Conservation (phyloP, 1,284 basidiomycete species). For the Chalciporus sp. region DNA sequence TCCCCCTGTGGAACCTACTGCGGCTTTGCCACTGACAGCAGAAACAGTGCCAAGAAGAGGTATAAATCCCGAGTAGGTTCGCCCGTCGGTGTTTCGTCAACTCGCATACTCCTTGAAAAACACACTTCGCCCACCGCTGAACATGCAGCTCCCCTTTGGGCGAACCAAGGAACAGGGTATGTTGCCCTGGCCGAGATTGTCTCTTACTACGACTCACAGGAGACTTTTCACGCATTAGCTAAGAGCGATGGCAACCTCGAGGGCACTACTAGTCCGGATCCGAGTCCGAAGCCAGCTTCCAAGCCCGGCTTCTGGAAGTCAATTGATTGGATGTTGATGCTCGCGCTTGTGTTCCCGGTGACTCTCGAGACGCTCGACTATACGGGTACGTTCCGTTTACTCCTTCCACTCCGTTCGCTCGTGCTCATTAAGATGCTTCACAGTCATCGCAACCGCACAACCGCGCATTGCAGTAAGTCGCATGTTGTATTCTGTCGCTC, state of each 20-base stretch:
- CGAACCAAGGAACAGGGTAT: slow-evolving; percentile 1
- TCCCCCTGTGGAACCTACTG: not conserved
- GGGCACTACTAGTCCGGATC: not conserved
- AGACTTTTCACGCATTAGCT: not conserved
- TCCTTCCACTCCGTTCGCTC: not conserved
- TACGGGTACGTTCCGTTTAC: slow-evolving; percentile 36
- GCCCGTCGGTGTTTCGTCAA: not conserved
- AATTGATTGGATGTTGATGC: slow-evolving; percentile 31
- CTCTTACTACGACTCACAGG: not conserved
- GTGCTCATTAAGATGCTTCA: not conserved
- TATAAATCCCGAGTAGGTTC: not conserved
- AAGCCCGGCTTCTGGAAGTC: slow-evolving; percentile 28
- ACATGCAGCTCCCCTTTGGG: slow-evolving; percentile 17
- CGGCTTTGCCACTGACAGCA: not conserved
- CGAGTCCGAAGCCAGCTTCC: not conserved
- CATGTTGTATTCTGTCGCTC: not conserved
- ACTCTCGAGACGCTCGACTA: slow-evolving; percentile 41
- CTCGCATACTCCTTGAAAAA: not conserved
- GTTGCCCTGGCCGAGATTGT: not conserved
- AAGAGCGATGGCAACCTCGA: not conserved
- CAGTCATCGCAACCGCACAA: slow-evolving; percentile 58
- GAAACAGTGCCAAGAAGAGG: not conserved
- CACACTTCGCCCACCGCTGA: not conserved
- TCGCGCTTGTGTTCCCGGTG: slow-evolving; percentile 34
- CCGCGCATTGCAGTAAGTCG: slow-evolving; percentile 47